phyloP scores from a whole-genome alignment of 768 basidiomycete genomes.

The Calocera viscosa region DNA sequence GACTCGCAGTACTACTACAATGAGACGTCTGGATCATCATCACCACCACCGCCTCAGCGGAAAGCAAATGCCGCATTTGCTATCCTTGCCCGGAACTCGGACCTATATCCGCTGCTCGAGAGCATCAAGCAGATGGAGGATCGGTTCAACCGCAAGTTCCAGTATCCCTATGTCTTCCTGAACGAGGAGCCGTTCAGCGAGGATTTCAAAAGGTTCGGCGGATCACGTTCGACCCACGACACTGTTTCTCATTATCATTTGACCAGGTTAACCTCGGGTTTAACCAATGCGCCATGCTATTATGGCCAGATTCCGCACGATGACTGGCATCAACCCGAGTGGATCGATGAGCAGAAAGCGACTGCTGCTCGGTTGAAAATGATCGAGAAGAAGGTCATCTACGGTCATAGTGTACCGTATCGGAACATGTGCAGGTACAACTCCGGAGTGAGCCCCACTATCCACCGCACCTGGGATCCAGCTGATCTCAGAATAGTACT shows the following conservation, averaged over 20 bases:
- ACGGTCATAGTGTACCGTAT: slow-evolving; percentile 44
- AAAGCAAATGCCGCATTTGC: slow-evolving; percentile 78
- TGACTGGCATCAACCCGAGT: slow-evolving; percentile 65
- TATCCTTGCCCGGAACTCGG: slow-evolving; percentile 56
- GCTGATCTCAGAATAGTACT: slow-evolving; percentile 40
- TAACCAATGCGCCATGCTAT: slow-evolving; percentile 52
- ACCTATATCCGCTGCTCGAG: slow-evolving; percentile 45
- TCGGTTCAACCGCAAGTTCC: slow-evolving; percentile 65
- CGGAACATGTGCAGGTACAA: slow-evolving; percentile 95
- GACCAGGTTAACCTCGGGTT: slow-evolving; percentile 29
- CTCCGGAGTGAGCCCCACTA: slow-evolving; percentile 51
- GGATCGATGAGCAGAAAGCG: slow-evolving; percentile 65
- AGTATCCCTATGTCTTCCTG: slow-evolving; percentile 74
- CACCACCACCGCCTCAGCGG: slow-evolving; percentile 23
- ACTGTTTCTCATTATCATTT: slow-evolving; percentile 21
- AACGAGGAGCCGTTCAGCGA: slow-evolving; percentile 70
- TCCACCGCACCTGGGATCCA: slow-evolving; percentile 25
- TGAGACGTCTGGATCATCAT: background rate
- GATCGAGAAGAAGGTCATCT: slow-evolving; percentile 46
- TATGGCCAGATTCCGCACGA: slow-evolving; percentile 49
- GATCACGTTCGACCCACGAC: background rate
- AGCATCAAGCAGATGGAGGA: slow-evolving; percentile 74
- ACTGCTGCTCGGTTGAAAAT: slow-evolving; percentile 45
- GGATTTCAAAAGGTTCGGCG: slow-evolving; percentile 48
- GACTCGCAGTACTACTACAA: background rate